Conservation (phyloP, 208 protist genomes). For the Angomonas deanei region DNA sequence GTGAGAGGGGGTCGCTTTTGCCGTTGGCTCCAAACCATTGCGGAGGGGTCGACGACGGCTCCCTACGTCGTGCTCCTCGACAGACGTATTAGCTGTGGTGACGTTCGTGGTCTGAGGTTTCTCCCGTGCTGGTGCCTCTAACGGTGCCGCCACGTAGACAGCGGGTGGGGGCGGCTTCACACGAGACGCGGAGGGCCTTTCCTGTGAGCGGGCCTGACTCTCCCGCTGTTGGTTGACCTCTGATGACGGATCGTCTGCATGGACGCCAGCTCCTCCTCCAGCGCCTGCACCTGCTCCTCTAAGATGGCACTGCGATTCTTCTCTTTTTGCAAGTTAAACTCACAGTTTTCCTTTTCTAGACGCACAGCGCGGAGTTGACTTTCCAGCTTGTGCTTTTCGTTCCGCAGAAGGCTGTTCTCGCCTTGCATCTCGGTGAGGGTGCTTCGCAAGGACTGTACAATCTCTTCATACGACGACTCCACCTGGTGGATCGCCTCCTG, state of each 20-base stretch:
- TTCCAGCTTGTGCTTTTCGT: conserved; percentile 42
- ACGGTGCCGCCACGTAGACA: too few relatives aligned
- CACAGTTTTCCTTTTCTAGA: conserved; percentile 60
- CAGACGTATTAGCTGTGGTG: too few relatives aligned
- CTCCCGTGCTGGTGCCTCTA: too few relatives aligned
- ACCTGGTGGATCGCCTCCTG: conserved; percentile 8
- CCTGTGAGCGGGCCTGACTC: background rate
- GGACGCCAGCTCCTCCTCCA: conserved; percentile 40
- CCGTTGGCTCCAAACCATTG: too few relatives aligned
- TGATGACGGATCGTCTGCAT: conserved; percentile 19
- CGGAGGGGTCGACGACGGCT: too few relatives aligned
- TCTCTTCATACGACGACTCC: conserved; percentile 39
- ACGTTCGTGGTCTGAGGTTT: too few relatives aligned
- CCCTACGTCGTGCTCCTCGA: too few relatives aligned
- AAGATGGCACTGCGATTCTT: conserved; percentile 41
- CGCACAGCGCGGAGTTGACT: conserved; percentile 29
- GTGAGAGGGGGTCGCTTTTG: too few relatives aligned
- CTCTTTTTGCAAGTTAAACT: conserved; percentile 46
- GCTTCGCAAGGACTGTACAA: conserved; percentile 20
- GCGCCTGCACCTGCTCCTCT: conserved; percentile 24
- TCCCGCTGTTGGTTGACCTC: too few relatives aligned
- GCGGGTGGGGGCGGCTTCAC: background rate
- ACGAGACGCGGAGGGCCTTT: background rate
- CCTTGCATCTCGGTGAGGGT: conserved; percentile 35
- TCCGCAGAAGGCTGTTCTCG: conserved; percentile 42